phyloP scores from a whole-genome alignment of 805 yeast genomes.

The Jamesozyma gamospora region DNA sequence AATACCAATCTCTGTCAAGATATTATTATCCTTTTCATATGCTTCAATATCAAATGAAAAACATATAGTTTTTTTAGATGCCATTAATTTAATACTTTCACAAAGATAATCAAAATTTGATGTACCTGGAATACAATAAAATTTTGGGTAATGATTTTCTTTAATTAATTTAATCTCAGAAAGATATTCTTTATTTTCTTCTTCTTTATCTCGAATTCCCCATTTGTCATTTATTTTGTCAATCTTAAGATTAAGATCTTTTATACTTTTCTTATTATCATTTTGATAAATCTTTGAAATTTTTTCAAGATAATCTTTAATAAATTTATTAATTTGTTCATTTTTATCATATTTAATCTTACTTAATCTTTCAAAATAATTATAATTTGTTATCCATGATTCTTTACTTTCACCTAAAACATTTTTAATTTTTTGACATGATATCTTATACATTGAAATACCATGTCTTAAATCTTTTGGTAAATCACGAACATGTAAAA shows the following conservation, averaged over 20 bases:
- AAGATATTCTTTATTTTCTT: constrained; percentile 4
- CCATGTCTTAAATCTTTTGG: constrained; percentile 6
- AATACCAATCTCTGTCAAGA: constrained; percentile 49
- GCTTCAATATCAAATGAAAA: constrained; percentile 51
- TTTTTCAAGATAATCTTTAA: constrained; percentile 8
- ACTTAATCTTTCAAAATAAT: constrained; percentile 12
- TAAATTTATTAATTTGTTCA: not conserved
- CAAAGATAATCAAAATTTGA: constrained; percentile 14
- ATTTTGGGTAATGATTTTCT: constrained; percentile 17
- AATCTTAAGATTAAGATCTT: constrained; percentile 8
- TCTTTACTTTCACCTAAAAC: not conserved
- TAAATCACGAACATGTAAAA: constrained; percentile 7
- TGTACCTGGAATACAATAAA: constrained; percentile 15
- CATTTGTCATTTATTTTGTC: constrained; percentile 1
- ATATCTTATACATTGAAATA: constrained; percentile 4
- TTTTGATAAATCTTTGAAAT: constrained; percentile 5
- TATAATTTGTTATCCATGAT: constrained; percentile 15
- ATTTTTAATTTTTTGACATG: not conserved
- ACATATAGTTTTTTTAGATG: constrained; percentile 25
- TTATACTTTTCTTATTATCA: constrained; percentile 5
- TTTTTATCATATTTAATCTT: not conserved
- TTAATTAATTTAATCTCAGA: constrained; percentile 9
- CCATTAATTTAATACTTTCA: constrained; percentile 15
- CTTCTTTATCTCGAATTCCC: not conserved
- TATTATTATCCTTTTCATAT: constrained; percentile 34